These are phyloP conservation scores for Cyphellophora attinorum DNA, from an alignment of 2,329 filamentous ascomycete species.

Conservation along the genomic window DNA sequence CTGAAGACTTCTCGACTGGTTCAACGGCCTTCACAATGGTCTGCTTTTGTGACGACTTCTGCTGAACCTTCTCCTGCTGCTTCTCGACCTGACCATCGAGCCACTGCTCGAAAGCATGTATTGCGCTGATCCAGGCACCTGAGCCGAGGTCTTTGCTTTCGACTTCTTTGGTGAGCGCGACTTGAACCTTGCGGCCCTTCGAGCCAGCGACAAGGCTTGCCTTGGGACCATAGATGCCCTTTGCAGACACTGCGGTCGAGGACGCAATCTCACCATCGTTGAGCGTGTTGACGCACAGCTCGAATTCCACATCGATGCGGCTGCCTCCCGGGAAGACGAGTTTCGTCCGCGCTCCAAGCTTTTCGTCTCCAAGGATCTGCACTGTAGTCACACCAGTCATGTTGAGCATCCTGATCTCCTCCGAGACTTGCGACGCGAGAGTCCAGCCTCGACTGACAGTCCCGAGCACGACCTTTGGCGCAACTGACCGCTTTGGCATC, in stretches of 20 bases:
- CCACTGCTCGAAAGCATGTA: conserved; percentile 18
- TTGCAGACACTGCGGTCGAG: conserved; percentile 12
- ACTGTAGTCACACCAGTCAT: conserved; percentile 33
- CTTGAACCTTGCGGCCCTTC: conserved; percentile 16
- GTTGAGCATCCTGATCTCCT: conserved; percentile 34
- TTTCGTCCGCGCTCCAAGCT: conserved; percentile 14
- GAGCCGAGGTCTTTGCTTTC: conserved; percentile 15
- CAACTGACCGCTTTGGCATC: conserved; percentile 25
- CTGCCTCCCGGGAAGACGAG: conserved; percentile 12
- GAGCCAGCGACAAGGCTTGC: conserved; percentile 8
- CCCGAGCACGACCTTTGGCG: conserved; percentile 29
- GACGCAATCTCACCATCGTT: conserved; percentile 14
- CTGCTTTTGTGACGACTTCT: neutral
- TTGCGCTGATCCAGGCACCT: conserved; percentile 15
- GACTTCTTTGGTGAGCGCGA: conserved; percentile 17
- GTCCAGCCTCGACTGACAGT: conserved; percentile 35
- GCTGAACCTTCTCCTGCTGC: conserved; percentile 2
- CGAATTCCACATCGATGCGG: conserved; percentile 18
- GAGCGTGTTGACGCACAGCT: conserved; percentile 9
- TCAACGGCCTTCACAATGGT: neutral
- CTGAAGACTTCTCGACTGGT: neutral
- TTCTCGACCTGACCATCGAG: conserved; percentile 9
- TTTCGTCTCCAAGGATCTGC: conserved; percentile 20
- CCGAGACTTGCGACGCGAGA: conserved; percentile 27
- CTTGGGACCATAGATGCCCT: conserved; percentile 10